A percentile compares a stretch with the other conserved stretches of the same genome.
These are phyloP conservation scores for Guadua angustifolia DNA, from an alignment of 176 grass and related monocot species.

Conservation along the genomic window DNA sequence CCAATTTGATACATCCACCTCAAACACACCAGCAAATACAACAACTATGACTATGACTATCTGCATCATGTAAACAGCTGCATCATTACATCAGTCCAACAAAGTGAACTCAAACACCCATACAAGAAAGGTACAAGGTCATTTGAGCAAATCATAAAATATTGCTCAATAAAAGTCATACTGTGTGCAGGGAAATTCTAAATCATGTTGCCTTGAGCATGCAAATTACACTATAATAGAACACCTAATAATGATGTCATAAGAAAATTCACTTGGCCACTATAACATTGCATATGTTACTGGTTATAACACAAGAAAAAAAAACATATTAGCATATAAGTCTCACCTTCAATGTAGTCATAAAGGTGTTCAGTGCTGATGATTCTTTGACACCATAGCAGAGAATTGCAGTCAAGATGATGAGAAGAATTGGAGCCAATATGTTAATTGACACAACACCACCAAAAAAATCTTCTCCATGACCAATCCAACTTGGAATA, in stretches of 20 bases:
- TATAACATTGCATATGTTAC: not conserved
- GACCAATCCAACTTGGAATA: conserved; percentile 89
- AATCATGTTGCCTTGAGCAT: not conserved
- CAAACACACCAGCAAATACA: conserved; percentile 79
- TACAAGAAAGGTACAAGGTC: not conserved
- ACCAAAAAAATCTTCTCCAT: conserved; percentile 81
- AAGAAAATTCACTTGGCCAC: not conserved
- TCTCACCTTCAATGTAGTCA: conserved; percentile 86
- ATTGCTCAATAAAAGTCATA: not conserved
- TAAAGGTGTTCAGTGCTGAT: conserved; percentile 76
- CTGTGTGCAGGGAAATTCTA: not conserved
- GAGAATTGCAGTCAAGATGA: conserved; percentile 74
- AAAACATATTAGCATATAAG: conserved; percentile 23
- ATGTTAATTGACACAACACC: conserved; percentile 87
- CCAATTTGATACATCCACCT: conserved; percentile 98
- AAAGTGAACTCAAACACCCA: not conserved
- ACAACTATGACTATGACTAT: conserved; percentile 85
- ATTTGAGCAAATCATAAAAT: conserved; percentile 18
- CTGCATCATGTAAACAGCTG: conserved; percentile 44
- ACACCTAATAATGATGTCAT: not conserved
- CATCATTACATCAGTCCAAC: conserved; percentile 29
- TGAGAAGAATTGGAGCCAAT: conserved; percentile 81
- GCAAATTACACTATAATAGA: not conserved
- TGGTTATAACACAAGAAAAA: not conserved
- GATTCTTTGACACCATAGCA: conserved; percentile 89